Evolutionary conservation across 495 filamentous ascomycete genomes (phyloP).

Genomic region (Aspergillus biplanus): DNA sequence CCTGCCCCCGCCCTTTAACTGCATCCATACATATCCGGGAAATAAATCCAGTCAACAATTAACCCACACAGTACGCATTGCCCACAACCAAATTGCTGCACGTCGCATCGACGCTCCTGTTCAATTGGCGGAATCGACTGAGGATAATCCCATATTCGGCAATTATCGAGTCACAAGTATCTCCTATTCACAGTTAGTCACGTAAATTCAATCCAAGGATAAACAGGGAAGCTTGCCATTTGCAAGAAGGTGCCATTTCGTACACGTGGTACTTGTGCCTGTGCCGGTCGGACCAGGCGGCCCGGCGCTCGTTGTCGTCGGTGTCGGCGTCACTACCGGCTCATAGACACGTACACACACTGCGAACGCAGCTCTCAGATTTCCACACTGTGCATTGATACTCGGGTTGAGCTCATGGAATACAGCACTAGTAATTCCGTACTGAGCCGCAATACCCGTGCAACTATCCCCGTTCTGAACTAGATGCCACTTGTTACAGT

Average conservation of each 20-base stretch:
- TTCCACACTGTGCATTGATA: neutral
- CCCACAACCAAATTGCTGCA: conserved; percentile 7
- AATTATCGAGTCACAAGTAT: conserved; percentile 6
- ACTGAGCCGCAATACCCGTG: conserved; percentile 1
- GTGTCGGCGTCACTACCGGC: neutral
- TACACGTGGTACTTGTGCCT: conserved; percentile 3
- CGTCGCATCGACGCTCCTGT: conserved; percentile 2
- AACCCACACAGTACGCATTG: conserved; percentile 11
- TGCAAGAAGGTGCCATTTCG: conserved; percentile 7
- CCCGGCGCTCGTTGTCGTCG: conserved; percentile 3
- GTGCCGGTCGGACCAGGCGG: neutral
- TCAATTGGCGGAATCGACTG: conserved; percentile 6
- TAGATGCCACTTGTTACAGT: conserved; percentile 10
- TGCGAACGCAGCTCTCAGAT: neutral
- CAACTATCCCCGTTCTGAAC: conserved; percentile 6
- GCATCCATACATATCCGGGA: neutral
- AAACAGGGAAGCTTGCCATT: neutral
- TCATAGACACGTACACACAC: conserved; percentile 1
- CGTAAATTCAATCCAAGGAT: neutral
- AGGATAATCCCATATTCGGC: conserved; percentile 9
- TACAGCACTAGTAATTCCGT: conserved; percentile 1
- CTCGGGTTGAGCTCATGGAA: conserved; percentile 1
- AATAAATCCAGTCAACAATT: neutral
- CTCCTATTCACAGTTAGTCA: neutral
- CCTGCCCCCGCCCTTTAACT: too few species aligned